A percentile compares a stretch with the other conserved stretches of the same genome.
These are phyloP conservation scores for Phytophthora aleatoria DNA, from an alignment of 352 stramenopile species.

Conservation along the genomic window DNA sequence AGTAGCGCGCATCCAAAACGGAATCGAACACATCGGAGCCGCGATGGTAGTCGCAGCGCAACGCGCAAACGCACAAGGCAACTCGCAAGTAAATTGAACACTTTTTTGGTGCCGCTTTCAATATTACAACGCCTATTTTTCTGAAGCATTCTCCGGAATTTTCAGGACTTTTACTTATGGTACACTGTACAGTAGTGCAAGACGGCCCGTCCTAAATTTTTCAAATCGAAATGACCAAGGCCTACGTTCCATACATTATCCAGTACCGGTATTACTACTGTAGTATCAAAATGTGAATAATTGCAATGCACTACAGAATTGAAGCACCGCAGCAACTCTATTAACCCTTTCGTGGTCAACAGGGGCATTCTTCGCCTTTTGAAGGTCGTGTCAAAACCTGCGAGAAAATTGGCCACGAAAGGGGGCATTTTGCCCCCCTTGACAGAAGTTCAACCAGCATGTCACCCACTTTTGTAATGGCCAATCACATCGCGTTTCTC, in stretches of 20 bases:
- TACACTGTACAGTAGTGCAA: no score
- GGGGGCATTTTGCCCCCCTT: background rate
- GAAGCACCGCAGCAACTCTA: background rate
- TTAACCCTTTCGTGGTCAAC: conserved; percentile 1
- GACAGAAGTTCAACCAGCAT: background rate
- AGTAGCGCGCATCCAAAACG: conserved; percentile 19
- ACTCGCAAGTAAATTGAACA: background rate
- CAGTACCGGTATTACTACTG: no score
- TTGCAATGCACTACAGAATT: no score
- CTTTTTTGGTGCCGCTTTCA: background rate
- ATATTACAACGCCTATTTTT: no score
- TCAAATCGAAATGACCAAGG: no score
- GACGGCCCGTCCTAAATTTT: no score
- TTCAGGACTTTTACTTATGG: no score
- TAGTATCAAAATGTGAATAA: no score
- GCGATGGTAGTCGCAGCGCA: conserved; percentile 26
- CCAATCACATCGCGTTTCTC: background rate
- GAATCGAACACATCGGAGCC: conserved; percentile 24
- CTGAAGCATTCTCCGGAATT: no score
- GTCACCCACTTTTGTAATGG: background rate
- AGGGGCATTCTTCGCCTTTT: background rate
- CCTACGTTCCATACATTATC: no score
- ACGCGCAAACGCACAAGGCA: conserved; percentile 1
- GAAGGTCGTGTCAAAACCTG: background rate
- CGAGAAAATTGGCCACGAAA: background rate